Evolutionary conservation across 2,329 filamentous ascomycete genomes (phyloP), one percentile per base, ranked within the genome.

Genomic region (Aspergillus melleus): DNA sequence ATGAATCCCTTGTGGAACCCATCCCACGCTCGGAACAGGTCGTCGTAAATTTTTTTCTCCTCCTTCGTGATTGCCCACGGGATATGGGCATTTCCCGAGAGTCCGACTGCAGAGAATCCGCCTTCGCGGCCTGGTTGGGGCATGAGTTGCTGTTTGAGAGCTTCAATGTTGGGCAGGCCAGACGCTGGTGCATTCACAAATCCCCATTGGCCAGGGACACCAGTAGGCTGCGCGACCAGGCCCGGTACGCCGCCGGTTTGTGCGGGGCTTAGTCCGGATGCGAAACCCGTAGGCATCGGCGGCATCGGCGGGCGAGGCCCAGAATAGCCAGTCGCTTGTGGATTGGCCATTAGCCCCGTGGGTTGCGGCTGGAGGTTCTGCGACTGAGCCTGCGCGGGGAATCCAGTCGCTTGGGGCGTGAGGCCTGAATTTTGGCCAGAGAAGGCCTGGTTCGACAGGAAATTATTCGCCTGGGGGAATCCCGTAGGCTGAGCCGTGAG

Each of bases 31-130:
- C 88, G 90, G 82, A 99, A 99, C 36, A 98, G 86, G 61, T 92
- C 86, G 76, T 99, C 95, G 68, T 99, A 99, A 64, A 96, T 90
- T 62, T 90, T 94, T 83, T 99, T 99, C 77, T 99, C 95, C 64
- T 97, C 93, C 76, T 99, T 99, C 4, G 95, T 99, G 61, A 99
- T 95, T 16, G 95, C 93, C 95, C 95, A 99, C 0, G 95, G 95
- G 70, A 99, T 94, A 8, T 92, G 94, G 0, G 95, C 95, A 77
- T 96, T 98, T 55, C 95, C 95, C 64, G 92, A 88, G 10, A 99
- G 83, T 5, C 94, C 94, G 60, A 89, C 87, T 1, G 93, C 94
- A 8, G 91, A 96, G 69, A 90, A 98, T 19, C 81, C 84, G 26
- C 90, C 90, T 76, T 98, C 95, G 39, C 95, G 90, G 49, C 95